A percentile compares a stretch with the other conserved stretches of the same genome.
Evolutionary conservation across 2,329 filamentous ascomycete species (phyloP).

Genomic region (Cladophialophora chaetospira): DNA sequence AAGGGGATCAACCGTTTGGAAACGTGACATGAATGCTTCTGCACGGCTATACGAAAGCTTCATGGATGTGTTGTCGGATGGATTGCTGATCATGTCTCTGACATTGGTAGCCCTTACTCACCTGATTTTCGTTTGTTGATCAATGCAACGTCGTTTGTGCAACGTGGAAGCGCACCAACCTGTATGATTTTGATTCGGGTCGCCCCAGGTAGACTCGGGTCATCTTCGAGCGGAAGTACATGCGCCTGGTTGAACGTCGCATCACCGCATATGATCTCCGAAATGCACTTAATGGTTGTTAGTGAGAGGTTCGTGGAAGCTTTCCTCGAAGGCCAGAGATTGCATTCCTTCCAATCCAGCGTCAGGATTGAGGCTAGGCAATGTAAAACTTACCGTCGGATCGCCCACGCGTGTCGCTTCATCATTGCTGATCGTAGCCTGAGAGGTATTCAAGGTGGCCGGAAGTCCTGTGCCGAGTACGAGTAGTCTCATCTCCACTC

Average conservation of each 20-base stretch:
- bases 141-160: slow-evolving; percentile 5
- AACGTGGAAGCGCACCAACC: background rate
- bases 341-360: no score
- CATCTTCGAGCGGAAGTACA: background rate
- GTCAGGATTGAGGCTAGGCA: background rate
- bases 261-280: no score
- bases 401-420: slow-evolving; percentile 12
- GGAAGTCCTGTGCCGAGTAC: no score
- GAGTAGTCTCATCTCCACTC: no score
- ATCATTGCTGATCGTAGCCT: slow-evolving; percentile 10
- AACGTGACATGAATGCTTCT: background rate
- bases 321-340: no score
- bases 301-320: no score
- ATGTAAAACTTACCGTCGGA: slow-evolving; percentile 6
- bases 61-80: background rate
- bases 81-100: background rate
- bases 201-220: background rate
- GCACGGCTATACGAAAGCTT: slow-evolving; percentile 8
- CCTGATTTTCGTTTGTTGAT: background rate
- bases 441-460: no score
- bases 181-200: background rate
- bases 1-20: background rate
- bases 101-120: background rate
- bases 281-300: no score
- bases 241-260: background rate